Evolutionary conservation across 768 basidiomycete species (phyloP), one percentile per base, ranked within the genome.

Genomic region (Amanita pseudoporphyria): DNA sequence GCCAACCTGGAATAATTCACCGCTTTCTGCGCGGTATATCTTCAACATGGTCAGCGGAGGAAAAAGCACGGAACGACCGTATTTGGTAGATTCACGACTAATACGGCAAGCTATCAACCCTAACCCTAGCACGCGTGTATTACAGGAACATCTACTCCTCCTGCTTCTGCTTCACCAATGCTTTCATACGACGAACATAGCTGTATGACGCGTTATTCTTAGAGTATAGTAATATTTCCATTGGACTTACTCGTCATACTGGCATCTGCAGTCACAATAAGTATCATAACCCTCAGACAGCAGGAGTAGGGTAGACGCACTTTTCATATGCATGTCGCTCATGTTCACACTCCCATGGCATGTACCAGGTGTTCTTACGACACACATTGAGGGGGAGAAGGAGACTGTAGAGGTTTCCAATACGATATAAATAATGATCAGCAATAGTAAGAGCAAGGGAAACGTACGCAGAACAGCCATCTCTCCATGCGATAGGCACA

Each of bases 261-360:
- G 92, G 62, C 92, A 95, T 69, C 91, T 95, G 53, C 1, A 37
- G 47, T 41, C 30, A 22, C 21, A 49, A 44, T 41, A 47, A 39
- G 14, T 51, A 49, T 32, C 26, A 33, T 44, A 9, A 14, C 35
- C 18, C n/a, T 38, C 24, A 30, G 36, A 7, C 19, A 38, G 28
- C 16, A 19, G 19, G 10, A 10, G 19, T 26, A 32, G 30, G 42
- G 33, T 14, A 13, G 32, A 72, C 82, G 59, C 61, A 87, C 89
- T 87, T 82, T 71, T 95, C 90, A 61, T 95, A 88, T 30, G 72
- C 71, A 62, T 90, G 85, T 53, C 84, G 73, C 69, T 95, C 86
- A 56, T 92, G 81, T 63, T 91, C 87, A 64, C 92, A 95, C 56
- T 93, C 83, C 92, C 92, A 96, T n/a, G 88, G 84, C 59, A 87